A percentile compares a stretch with the other conserved stretches of the same genome.
These are phyloP conservation scores for Puccinia coronata DNA, from an alignment of 1,284 basidiomycete genomes.

Conservation along the genomic window DNA sequence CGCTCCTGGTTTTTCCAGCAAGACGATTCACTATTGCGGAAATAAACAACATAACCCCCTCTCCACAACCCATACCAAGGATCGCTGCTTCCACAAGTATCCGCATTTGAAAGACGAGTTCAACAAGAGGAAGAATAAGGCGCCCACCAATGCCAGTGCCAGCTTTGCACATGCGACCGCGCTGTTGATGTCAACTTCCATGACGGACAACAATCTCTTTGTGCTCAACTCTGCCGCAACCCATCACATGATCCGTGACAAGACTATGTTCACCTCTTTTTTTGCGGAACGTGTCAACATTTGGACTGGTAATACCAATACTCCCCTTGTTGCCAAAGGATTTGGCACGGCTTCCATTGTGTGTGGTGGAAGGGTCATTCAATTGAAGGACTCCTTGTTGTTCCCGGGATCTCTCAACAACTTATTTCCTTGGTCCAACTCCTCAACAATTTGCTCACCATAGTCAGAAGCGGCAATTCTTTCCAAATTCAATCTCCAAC, in stretches of 20 bases:
- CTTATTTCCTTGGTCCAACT: background rate
- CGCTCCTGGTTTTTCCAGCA: too few species aligned
- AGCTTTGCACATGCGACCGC: background rate
- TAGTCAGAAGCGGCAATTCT: too few species aligned
- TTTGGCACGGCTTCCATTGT: background rate
- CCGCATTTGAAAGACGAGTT: too few species aligned
- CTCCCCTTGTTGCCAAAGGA: background rate
- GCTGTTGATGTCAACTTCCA: background rate
- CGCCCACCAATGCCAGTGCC: background rate
- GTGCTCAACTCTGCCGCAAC: background rate
- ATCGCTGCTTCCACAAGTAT: background rate
- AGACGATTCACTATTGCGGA: background rate
- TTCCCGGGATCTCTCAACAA: background rate
- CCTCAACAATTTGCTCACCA: background rate
- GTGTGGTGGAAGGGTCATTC: background rate
- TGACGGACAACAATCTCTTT: background rate
- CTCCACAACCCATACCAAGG: too few species aligned
- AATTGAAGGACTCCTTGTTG: background rate
- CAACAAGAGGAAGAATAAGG: too few species aligned
- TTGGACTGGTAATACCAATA: background rate
- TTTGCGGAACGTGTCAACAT: background rate
- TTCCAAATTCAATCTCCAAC: too few species aligned
- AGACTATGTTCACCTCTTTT: background rate
- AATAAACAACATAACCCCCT: background rate
- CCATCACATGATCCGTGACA: background rate